These are phyloP conservation scores for Acacia pycnantha DNA, from an alignment of 331 rosid species.

Conservation along the genomic window DNA sequence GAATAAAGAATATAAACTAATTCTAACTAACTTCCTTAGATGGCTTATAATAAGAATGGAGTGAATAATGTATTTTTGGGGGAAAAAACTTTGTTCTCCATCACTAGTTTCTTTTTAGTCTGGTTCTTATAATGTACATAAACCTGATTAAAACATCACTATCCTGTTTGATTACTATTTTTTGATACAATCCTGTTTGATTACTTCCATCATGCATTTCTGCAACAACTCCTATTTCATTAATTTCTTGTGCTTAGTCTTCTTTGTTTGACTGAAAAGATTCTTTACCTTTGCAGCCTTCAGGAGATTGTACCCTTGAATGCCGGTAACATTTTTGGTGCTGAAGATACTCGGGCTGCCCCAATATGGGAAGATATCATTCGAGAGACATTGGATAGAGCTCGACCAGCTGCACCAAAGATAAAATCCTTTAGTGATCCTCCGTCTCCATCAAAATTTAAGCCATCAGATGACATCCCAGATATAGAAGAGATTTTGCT, in stretches of 20 bases:
- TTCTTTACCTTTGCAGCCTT: slow-evolving; percentile 57
- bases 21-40: background rate
- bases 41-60: background rate
- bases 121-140: background rate
- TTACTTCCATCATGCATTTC: background rate
- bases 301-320: slow-evolving; percentile 98
- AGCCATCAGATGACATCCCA: slow-evolving; percentile 65
- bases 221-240: background rate
- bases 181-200: background rate
- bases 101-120: background rate
- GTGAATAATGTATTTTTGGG: background rate
- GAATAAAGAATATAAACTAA: background rate
- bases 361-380: slow-evolving; percentile 82
- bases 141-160: background rate
- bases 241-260: background rate
- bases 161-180: background rate
- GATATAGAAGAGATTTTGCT: slow-evolving; percentile 73
- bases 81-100: background rate
- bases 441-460: slow-evolving; percentile 93
- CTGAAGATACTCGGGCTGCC: slow-evolving; percentile 88
- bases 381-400: slow-evolving; percentile 75
- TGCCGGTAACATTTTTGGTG: slow-evolving; percentile 90
- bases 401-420: slow-evolving; percentile 50
- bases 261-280: background rate
- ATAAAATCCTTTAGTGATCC: slow-evolving; percentile 89